Percentiles rank a stretch among this genome's conserved stretches.
These are phyloP conservation scores for Podospora pseudocomata DNA, from an alignment of 495 filamentous ascomycete species.

Conservation along the genomic window DNA sequence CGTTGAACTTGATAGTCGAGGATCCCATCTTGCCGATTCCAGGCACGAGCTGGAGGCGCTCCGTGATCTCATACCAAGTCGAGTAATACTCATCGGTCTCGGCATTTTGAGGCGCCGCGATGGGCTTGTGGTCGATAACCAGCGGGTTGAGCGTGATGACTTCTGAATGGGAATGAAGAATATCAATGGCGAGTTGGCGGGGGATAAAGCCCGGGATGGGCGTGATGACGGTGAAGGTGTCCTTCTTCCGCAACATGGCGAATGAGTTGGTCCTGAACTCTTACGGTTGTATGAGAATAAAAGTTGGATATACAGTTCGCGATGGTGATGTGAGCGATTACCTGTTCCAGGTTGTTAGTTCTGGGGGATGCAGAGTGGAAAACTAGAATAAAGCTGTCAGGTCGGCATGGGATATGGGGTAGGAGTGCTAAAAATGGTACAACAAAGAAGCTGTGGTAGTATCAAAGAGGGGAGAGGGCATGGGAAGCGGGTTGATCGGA, in stretches of 20 bases:
- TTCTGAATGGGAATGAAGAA: slow-evolving; percentile 55
- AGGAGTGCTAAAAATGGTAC: slow-evolving; percentile 1
- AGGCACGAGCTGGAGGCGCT: slow-evolving; percentile 65
- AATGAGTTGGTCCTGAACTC: slow-evolving; percentile 2
- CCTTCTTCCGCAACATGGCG: slow-evolving; percentile 49
- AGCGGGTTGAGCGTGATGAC: slow-evolving; percentile 77
- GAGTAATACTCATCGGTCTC: slow-evolving; percentile 66
- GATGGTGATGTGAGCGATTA: background rate
- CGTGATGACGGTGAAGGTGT: slow-evolving; percentile 46
- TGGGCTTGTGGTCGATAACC: slow-evolving; percentile 60
- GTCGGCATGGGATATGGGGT: background rate
- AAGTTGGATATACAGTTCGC: background rate
- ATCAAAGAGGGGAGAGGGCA: background rate
- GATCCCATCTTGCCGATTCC: slow-evolving; percentile 56
- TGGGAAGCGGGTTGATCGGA: background rate
- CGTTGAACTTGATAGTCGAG: slow-evolving; percentile 67
- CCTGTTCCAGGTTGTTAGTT: background rate
- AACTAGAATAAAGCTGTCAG: background rate
- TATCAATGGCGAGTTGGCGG: slow-evolving; percentile 45
- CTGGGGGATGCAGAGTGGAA: background rate
- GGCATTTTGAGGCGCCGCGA: slow-evolving; percentile 60
- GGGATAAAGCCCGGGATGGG: slow-evolving; percentile 49
- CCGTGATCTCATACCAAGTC: slow-evolving; percentile 64
- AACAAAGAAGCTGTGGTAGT: background rate
- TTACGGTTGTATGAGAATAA: background rate